Evolutionary conservation across 768 basidiomycete genomes (phyloP), one percentile per base, ranked within the genome.

Genomic region (Agaricus subrufescens): DNA sequence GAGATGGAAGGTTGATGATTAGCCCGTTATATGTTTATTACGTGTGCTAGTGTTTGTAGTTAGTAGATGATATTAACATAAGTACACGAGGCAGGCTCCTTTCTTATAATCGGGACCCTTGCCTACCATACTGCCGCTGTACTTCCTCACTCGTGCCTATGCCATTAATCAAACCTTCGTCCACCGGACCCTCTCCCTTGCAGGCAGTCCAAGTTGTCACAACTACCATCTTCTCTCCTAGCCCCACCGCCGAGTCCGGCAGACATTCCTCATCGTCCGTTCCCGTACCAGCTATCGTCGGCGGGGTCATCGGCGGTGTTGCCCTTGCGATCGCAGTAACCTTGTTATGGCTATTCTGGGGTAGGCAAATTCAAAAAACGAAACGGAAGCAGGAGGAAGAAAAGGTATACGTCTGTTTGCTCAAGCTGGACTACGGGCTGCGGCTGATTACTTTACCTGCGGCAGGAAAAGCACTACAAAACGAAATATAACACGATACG

Each of bases 211-310:
- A 48, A 27, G 42, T 59, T 25, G 50, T 60, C 39, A 57, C 60
- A n/a, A 55, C 57, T 14, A 66, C 63, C 23, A 53, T 61, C 15
- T 58, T 50, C 31, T 54, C 30, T 12, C 19, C 44, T 15, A 45
- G 26, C 25, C 57, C 61, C 6, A 49, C 52, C 23, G 12, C 52
- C 0, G 40, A 25, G n/a, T 19, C 30, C 15, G 38, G 30, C 19
- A 23, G 40, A 25, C 46, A 38, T 23, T 49, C 61, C 39, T 50
- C 56, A 26, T 27, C 59, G 31, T 27, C 64, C 1, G 59, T 82
- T 6, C 82, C 82, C 7, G 63, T 83, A 9, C 75, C 64, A 10
- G 76, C 79, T 10, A 78, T 85, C 58, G 78, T 70, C 5, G 81
- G 81, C 5, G 82, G 82, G 8, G 67, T 73, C 0, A 70, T 64